These are phyloP conservation scores for Allantophomopsis cytisporea DNA, from an alignment of 2,329 filamentous ascomycete species.

Conservation along the genomic window DNA sequence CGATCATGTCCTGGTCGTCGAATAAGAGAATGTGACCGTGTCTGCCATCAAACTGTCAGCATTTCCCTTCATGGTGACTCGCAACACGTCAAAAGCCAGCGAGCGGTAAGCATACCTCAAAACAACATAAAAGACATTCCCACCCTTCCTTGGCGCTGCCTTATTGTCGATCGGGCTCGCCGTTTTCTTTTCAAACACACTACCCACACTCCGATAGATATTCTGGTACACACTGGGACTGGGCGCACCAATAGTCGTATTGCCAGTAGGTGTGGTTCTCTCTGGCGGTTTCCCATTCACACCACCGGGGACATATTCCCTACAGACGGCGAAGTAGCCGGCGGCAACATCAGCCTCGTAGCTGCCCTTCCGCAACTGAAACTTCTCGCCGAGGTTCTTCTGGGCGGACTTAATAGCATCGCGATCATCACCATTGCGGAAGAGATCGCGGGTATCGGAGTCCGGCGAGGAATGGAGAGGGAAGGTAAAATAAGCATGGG, in stretches of 20 bases:
- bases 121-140: constrained; percentile 89
- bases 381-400: constrained; percentile 43
- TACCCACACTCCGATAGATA: constrained; percentile 67
- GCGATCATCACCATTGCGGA: constrained; percentile 50
- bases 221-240: constrained; percentile 94
- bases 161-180: constrained; percentile 18
- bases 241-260: constrained; percentile 58
- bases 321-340: constrained; percentile 89
- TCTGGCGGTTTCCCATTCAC: constrained; percentile 90
- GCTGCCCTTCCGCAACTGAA: constrained; percentile 33
- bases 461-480: constrained; percentile 34
- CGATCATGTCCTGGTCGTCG: constrained; percentile 86
- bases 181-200: constrained; percentile 65
- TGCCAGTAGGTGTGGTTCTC: constrained; percentile 66
- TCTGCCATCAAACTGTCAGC: constrained; percentile 26
- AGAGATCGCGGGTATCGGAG: constrained; percentile 25
- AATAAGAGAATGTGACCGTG: constrained; percentile 97
- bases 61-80: constrained; percentile 3
- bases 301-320: constrained; percentile 83
- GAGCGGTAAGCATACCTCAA: constrained; percentile 42
- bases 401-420: constrained; percentile 47
- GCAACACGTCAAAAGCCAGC: constrained; percentile 2
- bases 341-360: constrained; percentile 69
- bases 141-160: constrained; percentile 38
- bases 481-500: constrained; percentile 56